These are phyloP conservation scores for Aspergillus ibericus DNA, from an alignment of 2,329 filamentous ascomycete genomes.

Conservation along the genomic window DNA sequence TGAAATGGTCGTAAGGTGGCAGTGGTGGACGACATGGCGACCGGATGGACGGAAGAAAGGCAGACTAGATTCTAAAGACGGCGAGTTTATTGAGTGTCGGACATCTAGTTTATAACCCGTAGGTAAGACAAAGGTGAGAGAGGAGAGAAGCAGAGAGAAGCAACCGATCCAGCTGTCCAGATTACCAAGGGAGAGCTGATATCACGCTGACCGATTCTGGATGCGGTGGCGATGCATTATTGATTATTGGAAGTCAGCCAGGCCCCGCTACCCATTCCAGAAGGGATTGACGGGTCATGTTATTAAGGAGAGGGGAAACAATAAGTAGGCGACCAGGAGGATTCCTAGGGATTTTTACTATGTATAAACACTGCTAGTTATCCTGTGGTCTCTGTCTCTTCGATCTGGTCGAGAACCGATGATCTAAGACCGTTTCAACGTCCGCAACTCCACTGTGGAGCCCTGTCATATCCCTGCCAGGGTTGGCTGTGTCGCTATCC, in stretches of 20 bases:
- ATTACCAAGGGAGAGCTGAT: background rate
- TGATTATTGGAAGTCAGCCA: constrained; percentile 9
- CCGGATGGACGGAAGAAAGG: constrained; percentile 11
- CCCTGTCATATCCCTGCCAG: background rate
- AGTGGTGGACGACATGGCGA: constrained; percentile 12
- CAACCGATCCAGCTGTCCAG: background rate
- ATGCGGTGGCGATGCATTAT: constrained; percentile 3
- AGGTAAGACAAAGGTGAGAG: background rate
- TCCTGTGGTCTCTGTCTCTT: background rate
- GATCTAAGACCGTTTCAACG: background rate
- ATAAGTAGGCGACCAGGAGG: no score
- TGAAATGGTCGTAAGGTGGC: constrained; percentile 26
- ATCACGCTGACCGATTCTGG: background rate
- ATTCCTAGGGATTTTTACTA: background rate
- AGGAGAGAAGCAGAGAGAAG: background rate
- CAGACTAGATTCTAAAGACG: background rate
- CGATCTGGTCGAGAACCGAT: background rate
- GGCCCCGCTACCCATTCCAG: constrained; percentile 12
- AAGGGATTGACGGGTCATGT: constrained; percentile 16
- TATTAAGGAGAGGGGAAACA: background rate
- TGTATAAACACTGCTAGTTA: background rate
- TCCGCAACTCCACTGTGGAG: background rate
- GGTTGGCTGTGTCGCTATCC: background rate
- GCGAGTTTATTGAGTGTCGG: background rate
- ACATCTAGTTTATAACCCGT: background rate